phyloP scores from a whole-genome alignment of 2,329 filamentous ascomycete genomes.

The Curvularia hawaiiensis region DNA sequence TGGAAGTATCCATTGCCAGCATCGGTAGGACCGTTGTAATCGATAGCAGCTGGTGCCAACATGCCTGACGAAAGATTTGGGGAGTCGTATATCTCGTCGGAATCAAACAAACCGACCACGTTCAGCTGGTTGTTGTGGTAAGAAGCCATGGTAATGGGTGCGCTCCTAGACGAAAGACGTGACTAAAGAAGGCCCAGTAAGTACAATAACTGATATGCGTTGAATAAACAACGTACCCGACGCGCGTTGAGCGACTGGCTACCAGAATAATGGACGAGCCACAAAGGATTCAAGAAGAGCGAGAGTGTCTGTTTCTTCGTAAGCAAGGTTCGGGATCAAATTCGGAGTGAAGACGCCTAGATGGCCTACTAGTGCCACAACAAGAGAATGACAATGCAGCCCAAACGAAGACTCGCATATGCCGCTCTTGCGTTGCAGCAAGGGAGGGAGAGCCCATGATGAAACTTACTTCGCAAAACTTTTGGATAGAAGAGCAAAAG shows the following conservation, averaged over 20 bases:
- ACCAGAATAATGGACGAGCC: background rate
- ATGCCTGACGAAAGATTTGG: background rate
- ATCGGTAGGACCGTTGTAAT: background rate
- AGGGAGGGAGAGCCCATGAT: background rate
- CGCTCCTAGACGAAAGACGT: background rate
- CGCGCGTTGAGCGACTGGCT: background rate
- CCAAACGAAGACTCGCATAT: background rate
- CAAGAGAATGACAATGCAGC: background rate
- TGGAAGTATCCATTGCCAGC: background rate
- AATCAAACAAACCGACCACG: constrained; percentile 13
- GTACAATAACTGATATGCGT: background rate
- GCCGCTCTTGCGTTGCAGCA: background rate
- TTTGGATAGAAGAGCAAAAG: background rate
- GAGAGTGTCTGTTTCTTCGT: background rate
- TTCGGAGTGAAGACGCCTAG: background rate
- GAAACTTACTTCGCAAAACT: constrained; percentile 13
- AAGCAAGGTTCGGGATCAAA: background rate
- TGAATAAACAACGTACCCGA: background rate
- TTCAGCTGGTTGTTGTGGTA: constrained; percentile 23
- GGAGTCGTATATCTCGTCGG: background rate
- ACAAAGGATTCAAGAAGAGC: background rate
- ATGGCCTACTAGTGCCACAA: background rate
- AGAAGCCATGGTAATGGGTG: constrained; percentile 12
- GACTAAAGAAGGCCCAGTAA: background rate
- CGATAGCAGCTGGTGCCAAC: background rate